Conservation (phyloP, 257 asterid genomes). For the Capsicum pubescens region DNA sequence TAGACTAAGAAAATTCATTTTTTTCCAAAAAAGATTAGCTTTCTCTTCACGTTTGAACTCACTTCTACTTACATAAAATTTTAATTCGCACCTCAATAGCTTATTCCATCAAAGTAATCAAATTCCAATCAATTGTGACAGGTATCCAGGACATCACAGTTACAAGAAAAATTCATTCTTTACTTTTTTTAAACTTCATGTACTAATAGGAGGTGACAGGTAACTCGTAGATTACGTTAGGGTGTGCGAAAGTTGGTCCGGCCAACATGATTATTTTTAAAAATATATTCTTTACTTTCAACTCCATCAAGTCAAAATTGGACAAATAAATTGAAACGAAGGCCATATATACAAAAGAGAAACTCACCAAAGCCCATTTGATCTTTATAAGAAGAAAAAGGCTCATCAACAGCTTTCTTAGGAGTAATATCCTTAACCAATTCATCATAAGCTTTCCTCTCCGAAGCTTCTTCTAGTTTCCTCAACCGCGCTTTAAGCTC, state of each 20-base stretch:
- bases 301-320: no score
- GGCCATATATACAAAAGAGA: neutral
- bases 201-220: no score
- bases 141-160: no score
- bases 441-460: constrained; percentile 81
- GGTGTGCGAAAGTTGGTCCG: no score
- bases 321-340: no score
- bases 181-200: no score
- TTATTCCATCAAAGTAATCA: neutral
- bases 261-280: no score
- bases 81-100: neutral
- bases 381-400: constrained; percentile 95
- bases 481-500: constrained; percentile 74
- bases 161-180: no score
- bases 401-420: constrained; percentile 63
- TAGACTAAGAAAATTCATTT: neutral
- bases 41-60: neutral
- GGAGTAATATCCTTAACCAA: constrained; percentile 93
- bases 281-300: no score
- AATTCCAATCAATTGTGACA: neutral
- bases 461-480: constrained; percentile 74
- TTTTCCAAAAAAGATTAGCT: neutral
- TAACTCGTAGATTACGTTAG: no score
- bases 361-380: constrained; percentile 85
- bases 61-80: neutral